Base-by-base conservation (phyloP, 2,329 filamentous ascomycete genomes). In the Aspergillus nomiae region DNA sequence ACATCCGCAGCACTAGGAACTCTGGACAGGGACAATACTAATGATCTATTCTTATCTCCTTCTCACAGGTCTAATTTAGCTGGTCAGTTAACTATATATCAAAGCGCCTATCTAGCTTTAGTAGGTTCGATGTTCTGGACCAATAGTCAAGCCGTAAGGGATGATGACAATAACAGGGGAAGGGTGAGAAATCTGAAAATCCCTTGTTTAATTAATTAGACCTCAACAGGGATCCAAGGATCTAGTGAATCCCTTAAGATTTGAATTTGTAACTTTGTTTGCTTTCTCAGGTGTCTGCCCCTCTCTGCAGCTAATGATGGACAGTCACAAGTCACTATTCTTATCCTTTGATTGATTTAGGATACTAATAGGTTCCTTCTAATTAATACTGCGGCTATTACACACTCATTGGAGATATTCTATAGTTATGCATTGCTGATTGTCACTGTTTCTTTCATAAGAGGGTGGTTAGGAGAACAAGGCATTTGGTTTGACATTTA, bases 91-190 rank as follows among this genome's bases (percentile, higher is more conserved):
- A 50, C 14, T 30, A 10, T 19, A 10, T 4, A 28, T 50, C 46
- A 50, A 50, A 30, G 16, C 26, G 45, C 46, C 60, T n/a, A 46
- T 38, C 50, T 46, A 58, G 50, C 38, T 41, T 46, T 36, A 26
- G 51, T 38, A 45, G 11, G 28, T 51, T 19, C 32, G 54, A 53
- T 34, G 54, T 11, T 53, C 58, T 59, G 43, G 63, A 46, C 60
- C 60, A 65, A 65, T 65, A 38, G 30, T 55, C 21, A 41, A 46
- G 34, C 34, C 26, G 58, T 32, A 63, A 65, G 63, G 63, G 63
- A 62, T 63, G 41, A 56, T 24, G 51, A 55, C n/a, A 14, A 55
- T 54, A 54, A 36, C 50, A 54, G 28, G 50, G 30, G 30, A 54
- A 24, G 32, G 28, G 45, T 24, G 58, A 63, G 59, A 58, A 41